Conservation (phyloP, 192 early-diverging fungal genomes). For the Phycomyces nitens region DNA sequence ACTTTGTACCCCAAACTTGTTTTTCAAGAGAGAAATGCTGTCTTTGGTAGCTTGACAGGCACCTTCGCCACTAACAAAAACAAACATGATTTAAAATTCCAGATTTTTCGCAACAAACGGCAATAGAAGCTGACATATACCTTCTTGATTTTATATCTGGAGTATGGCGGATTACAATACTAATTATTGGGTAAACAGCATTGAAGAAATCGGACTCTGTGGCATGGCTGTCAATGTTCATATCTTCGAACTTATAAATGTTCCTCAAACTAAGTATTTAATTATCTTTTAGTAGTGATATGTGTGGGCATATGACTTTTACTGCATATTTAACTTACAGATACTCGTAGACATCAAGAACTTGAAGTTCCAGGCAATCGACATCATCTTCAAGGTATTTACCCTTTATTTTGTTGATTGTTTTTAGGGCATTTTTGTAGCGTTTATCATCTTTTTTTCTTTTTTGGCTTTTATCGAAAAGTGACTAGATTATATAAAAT, state of each 20-base stretch:
- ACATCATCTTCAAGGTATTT: constrained; percentile 2
- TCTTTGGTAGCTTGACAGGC: constrained; percentile 9
- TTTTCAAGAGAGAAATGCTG: constrained; percentile 1
- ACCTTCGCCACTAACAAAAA: constrained; percentile 1
- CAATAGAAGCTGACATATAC: constrained; percentile 3
- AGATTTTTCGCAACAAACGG: constrained; percentile 2
- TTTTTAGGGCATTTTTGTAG: not conserved
- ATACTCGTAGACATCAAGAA: constrained; percentile 9
- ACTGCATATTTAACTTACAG: constrained; percentile 8
- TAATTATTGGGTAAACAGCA: not conserved
- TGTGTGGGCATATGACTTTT: constrained; percentile 1
- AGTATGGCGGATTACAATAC: constrained; percentile 3
- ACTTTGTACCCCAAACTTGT: not conserved
- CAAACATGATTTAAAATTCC: constrained; percentile 8
- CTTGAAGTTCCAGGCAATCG: constrained; percentile 10
- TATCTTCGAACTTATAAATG: not conserved
- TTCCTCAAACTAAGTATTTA: constrained; percentile 6
- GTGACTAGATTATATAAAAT: not conserved
- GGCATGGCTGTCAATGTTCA: constrained; percentile 1
- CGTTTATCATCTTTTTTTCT: not conserved
- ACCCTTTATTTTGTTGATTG: constrained; percentile 4
- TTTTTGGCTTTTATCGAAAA: constrained; percentile 1
- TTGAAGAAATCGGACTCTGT: not conserved
- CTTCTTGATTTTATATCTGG: constrained; percentile 2
- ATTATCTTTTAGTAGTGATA: constrained; percentile 3